Conservation (phyloP, 2,329 filamentous ascomycete species). For the Xylaria sp. region DNA sequence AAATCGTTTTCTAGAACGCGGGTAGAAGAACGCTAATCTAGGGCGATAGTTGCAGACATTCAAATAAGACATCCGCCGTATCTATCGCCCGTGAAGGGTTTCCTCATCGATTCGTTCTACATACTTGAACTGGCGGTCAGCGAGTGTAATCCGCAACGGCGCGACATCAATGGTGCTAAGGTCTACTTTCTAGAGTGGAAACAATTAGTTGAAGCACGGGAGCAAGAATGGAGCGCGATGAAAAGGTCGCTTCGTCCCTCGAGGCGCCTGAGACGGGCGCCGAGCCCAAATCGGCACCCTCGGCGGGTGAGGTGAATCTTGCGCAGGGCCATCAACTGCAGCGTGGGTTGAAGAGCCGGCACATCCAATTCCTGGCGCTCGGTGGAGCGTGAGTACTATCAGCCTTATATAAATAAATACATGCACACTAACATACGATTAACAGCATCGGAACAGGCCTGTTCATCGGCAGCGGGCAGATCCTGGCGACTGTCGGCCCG, state of each 20-base stretch:
- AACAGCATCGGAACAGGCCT: slow-evolving; percentile 70
- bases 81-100: no score
- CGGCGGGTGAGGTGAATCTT: slow-evolving; percentile 49
- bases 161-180: background rate
- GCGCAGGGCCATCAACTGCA: slow-evolving; percentile 58
- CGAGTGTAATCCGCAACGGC: background rate
- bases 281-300: slow-evolving; percentile 42
- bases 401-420: background rate
- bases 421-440: slow-evolving; percentile 21
- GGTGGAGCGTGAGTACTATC: slow-evolving; percentile 55
- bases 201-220: background rate
- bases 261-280: slow-evolving; percentile 40
- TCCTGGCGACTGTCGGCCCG: slow-evolving; percentile 67
- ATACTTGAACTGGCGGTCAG: no score
- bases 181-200: slow-evolving; percentile 5
- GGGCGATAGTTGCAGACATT: no score
- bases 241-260: slow-evolving; percentile 34
- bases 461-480: slow-evolving; percentile 70
- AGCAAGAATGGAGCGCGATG: slow-evolving; percentile 37
- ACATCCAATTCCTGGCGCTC: slow-evolving; percentile 70
- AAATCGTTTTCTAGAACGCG: background rate
- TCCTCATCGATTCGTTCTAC: no score
- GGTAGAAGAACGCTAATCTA: no score
- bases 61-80: no score
- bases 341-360: slow-evolving; percentile 68